Evolutionary conservation across 192 early-diverging fungal species (phyloP), one percentile per base, ranked within the genome.

Genomic region (Piromyces finnis): DNA sequence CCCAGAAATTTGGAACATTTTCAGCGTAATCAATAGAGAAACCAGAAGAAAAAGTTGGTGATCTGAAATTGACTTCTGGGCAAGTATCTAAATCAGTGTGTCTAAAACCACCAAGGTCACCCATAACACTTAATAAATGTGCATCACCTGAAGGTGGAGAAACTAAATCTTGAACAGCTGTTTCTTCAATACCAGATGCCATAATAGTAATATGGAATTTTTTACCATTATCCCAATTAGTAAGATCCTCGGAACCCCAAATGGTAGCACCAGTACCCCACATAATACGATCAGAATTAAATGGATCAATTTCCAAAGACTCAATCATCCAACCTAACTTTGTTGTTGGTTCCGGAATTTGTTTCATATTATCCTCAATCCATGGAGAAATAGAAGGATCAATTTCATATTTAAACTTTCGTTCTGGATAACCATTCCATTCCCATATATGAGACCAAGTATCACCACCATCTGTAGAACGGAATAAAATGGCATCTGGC

Each of bases 401-500:
- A 18, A 80, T 35, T 51, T 30, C 78, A 78, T 80, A 80, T 30
- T 51, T 30, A 79, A 80, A 26, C 7, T 30, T 80, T 22, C 79
- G 32, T 0, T 30, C 1, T 30, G 79, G 79, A 51, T 80, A 80
- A 7, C 79, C 41, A 78, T 30, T 18, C 37, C 32, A 80, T 79
- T 80, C 79, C 79, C 79, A 80, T 22, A 80, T 80, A 7, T 78
- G 32, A 18, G 83, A 77, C 82, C 83, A 83, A 29, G 82, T 84
- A 29, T 82, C 59, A 29, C 82, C 82, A 30, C 77, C 28, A 80
- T 83, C 84, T 15, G 29, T 83, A 37, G 82, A 83, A 32, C 82
- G 82, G 83, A 29, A 83, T 30, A 83, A 30, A 77, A 81, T 79
- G 28, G 37, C 84, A 79, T 83, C 82, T 32, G 82, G 82, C 82